Base-by-base conservation (phyloP, 1,284 basidiomycete species). In the Ustilago vetiveriae region DNA sequence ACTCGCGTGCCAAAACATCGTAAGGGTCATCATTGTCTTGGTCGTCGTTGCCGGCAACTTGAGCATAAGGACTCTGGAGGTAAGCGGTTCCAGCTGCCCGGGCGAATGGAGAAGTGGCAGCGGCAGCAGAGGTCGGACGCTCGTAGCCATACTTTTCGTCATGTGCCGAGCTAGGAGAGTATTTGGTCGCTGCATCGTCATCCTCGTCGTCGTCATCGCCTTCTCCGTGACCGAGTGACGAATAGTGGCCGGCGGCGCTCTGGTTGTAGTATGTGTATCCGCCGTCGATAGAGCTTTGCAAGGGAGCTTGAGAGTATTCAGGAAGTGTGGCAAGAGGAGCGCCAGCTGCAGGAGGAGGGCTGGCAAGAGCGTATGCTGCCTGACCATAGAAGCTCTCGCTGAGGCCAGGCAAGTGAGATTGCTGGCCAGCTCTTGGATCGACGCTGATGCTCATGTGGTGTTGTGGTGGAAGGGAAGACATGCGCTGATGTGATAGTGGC, bases 321-420 rank as follows among this genome's bases (percentile, higher is more conserved):
- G 50, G 62, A 3, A 65, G 42, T 9, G 54, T 27, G 7, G 62
- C 44, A 7, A 57, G 36, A n/a, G 35, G 41, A 14, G 36, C 36
- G 8, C 36, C 1, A 2, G 45, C 55, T 3, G 43, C 46, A 13
- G 57, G 33, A 2, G 45, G 56, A 13, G 51, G 58, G 33, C 55
- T 49, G 9, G 62, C 51, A 11, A 76, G 59, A 2, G 73, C 76
- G n/a, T 55, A 50, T 0, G 76, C 76, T 5, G 76, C 75, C 46
- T 79, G 71, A 27, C 45, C 37, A 49, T 77, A 79, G 50, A 79
- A 79, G 64, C 74, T 75, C 36, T 73, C 59, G 58, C 67, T 72
- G 29, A 79, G 62, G 22, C 72, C 70, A 1, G 67, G 71, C 46
- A 52, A 43, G 30, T 52, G 47, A 3, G 46, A 22, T 19, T 46